Evolutionary conservation across 345 rosid genomes (phyloP), one percentile per base, ranked within the genome.

Genomic region (Hibiscus trionum): DNA sequence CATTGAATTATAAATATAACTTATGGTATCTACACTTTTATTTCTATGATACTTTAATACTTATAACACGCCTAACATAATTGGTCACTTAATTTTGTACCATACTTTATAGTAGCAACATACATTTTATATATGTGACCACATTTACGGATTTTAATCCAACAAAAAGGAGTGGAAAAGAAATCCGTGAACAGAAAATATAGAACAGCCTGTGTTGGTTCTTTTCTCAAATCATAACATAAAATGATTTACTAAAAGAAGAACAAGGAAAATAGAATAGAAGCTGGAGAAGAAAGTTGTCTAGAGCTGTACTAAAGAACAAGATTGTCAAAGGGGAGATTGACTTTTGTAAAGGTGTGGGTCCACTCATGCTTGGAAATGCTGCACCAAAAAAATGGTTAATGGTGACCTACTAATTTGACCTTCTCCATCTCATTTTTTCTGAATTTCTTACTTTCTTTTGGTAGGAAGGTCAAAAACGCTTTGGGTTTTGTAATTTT

Each of bases 231-330:
- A 50, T 44, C 50, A 39, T 62, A 63, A 3, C 15, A 57, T 56
- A 53, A 53, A 16, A 39, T 31, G 16, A 17, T 19, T 17, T 17
- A 63, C 0, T 1, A 17, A 29, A 19, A 19, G 62, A 59, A 68
- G 69, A 66, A 68, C 71, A 61, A 55, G 61, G 33, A 58, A 70
- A 63, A 57, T 71, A 73, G 75, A 69, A 56, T 70, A 63, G 46
- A 64, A 66, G 69, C 75, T 64, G 75, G 81, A 78, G 81, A 59
- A 73, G 68, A 60, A 70, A 74, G 81, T 74, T 74, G 80, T 60
- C 53, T 52, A 73, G 56, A 73, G 80, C 80, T 78, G 80, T 78
- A 50, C 5, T 27, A 50, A 62, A 12, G 55, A 71, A 35, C 70
- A 69, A 42, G 53, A 69, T 69, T 63, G 77, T 77, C 74, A 77